Percentiles rank a stretch among this genome's conserved stretches.
These are phyloP conservation scores for Penicillium flavigenum DNA, from an alignment of 495 filamentous ascomycete genomes.

Conservation along the genomic window DNA sequence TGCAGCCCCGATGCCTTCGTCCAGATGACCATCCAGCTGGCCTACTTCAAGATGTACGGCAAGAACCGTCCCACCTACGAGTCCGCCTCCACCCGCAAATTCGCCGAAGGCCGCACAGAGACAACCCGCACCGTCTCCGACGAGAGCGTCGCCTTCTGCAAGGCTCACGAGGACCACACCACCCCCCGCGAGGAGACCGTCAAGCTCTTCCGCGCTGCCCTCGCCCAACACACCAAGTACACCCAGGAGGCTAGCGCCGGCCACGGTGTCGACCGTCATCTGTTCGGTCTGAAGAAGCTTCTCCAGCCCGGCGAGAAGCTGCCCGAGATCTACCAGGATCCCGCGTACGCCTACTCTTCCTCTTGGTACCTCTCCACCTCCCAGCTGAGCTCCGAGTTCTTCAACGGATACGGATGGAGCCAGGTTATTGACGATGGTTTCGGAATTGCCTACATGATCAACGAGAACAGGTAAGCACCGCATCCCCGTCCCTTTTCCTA, in stretches of 20 bases:
- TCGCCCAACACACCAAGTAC: conserved; percentile 83
- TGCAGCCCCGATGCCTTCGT: conserved; percentile 97
- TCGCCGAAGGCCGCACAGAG: conserved; percentile 95
- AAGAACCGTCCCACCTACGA: conserved; percentile 98
- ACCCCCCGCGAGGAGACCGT: conserved; percentile 61
- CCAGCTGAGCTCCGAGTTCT: conserved; percentile 93
- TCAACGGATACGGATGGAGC: conserved; percentile 99
- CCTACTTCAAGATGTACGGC: conserved; percentile 99
- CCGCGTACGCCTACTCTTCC: conserved; percentile 76
- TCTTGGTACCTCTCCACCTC: conserved; percentile 87
- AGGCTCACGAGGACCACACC: conserved; percentile 70
- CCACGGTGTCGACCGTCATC: conserved; percentile 91
- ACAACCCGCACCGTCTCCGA: conserved; percentile 91
- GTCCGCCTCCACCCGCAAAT: conserved; percentile 89
- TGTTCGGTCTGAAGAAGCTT: conserved; percentile 94
- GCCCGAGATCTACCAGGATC: conserved; percentile 82
- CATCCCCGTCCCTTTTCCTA: not conserved
- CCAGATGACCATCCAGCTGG: conserved; percentile 98
- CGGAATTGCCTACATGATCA: conserved; percentile 99
- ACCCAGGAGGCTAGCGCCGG: conserved; percentile 86
- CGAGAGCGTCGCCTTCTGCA: conserved; percentile 89
- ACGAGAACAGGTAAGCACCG: conserved; percentile 71
- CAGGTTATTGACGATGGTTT: conserved; percentile 96
- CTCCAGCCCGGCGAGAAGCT: conserved; percentile 77
- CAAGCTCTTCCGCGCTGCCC: conserved; percentile 75